These are phyloP conservation scores for Alliaria petiolata DNA, from an alignment of 345 rosid genomes.

Conservation along the genomic window DNA sequence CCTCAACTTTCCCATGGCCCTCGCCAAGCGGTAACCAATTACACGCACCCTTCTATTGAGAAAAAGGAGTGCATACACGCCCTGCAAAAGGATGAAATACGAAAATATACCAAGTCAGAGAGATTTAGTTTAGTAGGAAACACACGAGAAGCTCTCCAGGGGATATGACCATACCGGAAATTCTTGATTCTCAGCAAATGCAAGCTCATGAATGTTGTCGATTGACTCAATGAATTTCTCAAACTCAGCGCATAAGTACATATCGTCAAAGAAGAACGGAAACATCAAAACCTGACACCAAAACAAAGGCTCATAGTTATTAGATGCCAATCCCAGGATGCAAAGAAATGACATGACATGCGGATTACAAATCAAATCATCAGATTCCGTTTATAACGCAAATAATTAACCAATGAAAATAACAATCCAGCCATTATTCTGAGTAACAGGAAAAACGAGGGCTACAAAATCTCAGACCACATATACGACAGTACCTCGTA, in stretches of 20 bases:
- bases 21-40: slow-evolving; percentile 81
- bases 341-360: background rate
- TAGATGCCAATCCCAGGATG: background rate
- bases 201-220: slow-evolving; percentile 86
- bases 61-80: slow-evolving; percentile 85
- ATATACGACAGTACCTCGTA: slow-evolving; percentile 66
- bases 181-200: slow-evolving; percentile 84
- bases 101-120: slow-evolving; percentile 24
- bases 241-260: slow-evolving; percentile 67
- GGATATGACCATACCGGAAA: slow-evolving; percentile 63
- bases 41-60: slow-evolving; percentile 85
- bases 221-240: slow-evolving; percentile 84
- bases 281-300: slow-evolving; percentile 84
- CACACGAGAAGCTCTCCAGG: slow-evolving; percentile 1
- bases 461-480: background rate
- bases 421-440: background rate
- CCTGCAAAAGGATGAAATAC: slow-evolving; percentile 41
- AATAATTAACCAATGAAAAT: background rate
- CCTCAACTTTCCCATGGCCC: slow-evolving; percentile 91
- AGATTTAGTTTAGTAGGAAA: slow-evolving; percentile 5
- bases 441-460: background rate
- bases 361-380: background rate
- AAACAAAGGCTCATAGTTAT: slow-evolving; percentile 9
- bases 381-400: background rate
- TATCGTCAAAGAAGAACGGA: slow-evolving; percentile 80